Evolutionary conservation across 345 rosid genomes (phyloP).

Genomic region (Populus deltoides): DNA sequence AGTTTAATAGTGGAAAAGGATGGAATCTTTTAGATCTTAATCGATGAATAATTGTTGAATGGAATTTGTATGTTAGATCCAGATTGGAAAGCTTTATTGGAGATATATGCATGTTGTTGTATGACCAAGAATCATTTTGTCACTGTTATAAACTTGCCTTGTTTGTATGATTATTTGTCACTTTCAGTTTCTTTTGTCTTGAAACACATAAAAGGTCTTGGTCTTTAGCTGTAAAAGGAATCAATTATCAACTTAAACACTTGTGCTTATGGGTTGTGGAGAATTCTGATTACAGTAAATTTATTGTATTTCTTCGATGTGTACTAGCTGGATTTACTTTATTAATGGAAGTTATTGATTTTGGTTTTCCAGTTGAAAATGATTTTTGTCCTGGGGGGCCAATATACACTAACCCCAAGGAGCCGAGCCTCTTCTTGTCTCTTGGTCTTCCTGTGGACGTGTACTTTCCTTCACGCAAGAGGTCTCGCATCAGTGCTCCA

Average conservation of each 20-base stretch:
- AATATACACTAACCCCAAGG: conserved; percentile 73
- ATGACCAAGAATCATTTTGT: not conserved
- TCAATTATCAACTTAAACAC: not conserved
- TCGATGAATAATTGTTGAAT: not conserved
- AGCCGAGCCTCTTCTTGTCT: conserved; percentile 55
- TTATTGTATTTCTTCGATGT: not conserved
- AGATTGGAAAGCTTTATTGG: not conserved
- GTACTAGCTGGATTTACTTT: not conserved
- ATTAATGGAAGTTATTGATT: not conserved
- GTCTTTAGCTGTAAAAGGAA: not conserved
- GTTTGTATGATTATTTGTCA: not conserved
- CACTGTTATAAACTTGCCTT: not conserved
- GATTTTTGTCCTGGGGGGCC: conserved; percentile 68
- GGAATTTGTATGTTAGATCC: not conserved
- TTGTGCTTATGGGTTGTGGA: not conserved
- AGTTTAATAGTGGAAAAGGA: not conserved
- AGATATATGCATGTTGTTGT: not conserved
- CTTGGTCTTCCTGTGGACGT: conserved; percentile 65
- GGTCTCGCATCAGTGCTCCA: conserved; percentile 68
- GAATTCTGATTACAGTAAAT: not conserved
- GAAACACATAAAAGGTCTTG: not conserved
- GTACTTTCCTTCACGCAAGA: conserved; percentile 70
- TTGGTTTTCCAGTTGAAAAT: conserved; percentile 50
- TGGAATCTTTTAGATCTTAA: not conserved
- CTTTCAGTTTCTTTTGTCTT: not conserved